Conservation (phyloP, 371 early-diverging fungal genomes). For the Nosema granulosis region DNA sequence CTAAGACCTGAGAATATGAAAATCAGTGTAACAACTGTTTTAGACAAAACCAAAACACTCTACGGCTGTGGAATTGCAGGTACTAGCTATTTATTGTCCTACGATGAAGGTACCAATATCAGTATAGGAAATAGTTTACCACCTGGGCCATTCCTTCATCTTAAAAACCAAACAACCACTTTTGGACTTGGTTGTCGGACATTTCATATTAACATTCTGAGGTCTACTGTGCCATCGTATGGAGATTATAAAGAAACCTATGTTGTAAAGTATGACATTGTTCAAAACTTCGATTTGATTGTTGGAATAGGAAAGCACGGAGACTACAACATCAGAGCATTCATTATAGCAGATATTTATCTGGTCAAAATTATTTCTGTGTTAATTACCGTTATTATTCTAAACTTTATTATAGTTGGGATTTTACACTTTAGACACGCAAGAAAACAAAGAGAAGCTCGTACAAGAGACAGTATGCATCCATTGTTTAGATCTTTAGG, state of each 20-base stretch:
- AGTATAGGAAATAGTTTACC: conserved; percentile 37
- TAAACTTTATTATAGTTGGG: conserved; percentile 30
- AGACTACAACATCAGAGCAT: conserved; percentile 38
- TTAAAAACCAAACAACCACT: conserved; percentile 44
- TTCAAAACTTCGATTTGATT: conserved; percentile 59
- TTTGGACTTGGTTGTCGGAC: conserved; percentile 61
- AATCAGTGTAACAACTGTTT: conserved; percentile 47
- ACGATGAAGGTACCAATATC: conserved; percentile 49
- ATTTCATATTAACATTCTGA: conserved; percentile 50
- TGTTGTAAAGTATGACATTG: conserved; percentile 40
- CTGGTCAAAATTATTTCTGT: conserved; percentile 43
- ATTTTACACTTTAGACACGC: conserved; percentile 46
- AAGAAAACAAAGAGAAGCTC: conserved; percentile 26
- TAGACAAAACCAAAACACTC: neutral
- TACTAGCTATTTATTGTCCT: conserved; percentile 50
- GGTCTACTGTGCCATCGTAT: conserved; percentile 35
- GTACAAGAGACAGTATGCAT: conserved; percentile 34
- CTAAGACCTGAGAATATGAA: conserved; percentile 52
- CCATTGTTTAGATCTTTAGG: conserved; percentile 38
- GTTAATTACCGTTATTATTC: conserved; percentile 39
- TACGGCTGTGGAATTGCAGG: conserved; percentile 47
- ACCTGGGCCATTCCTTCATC: conserved; percentile 49
- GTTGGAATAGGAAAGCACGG: conserved; percentile 36
- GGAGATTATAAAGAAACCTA: conserved; percentile 14
- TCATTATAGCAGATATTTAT: conserved; percentile 47